Evolutionary conservation across 352 stramenopile species (phyloP), one percentile per base, ranked within the genome.

Genomic region (Phytophthora sp.): DNA sequence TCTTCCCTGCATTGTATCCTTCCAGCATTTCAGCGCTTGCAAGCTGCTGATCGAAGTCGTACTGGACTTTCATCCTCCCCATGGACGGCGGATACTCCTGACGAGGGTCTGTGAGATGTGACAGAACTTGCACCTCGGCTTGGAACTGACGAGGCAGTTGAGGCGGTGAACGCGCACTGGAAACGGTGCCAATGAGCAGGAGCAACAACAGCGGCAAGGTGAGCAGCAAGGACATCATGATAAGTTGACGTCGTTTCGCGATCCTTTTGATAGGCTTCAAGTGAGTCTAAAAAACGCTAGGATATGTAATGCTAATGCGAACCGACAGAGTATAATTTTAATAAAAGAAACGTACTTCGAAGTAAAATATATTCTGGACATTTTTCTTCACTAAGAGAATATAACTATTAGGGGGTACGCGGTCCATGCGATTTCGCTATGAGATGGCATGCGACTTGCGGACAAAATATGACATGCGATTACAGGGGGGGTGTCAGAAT

Each of bases 1-100:
- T 87, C 49, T 89, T 92, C 59, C 79, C 80, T 35, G 76, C 68
- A n/a, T 92, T 84, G 65, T 88, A 84, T 36, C 84, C 84, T 38
- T 66, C 57, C 42, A 88, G 42, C 59, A 90, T 81, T 35, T 88
- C 79, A 3, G 84, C 84, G n/a, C 71, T 73, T 15, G 82, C 84
- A 15, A 89, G 30, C 26, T 80, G 69, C 72, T 89, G 68, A 55
- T 79, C 76, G 26, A 73, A 89, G 57, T 92, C 84, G 59, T 90
- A 92, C 30, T 80, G 74, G 36, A 92, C 69, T 12, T 69, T 65
- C 67, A 92, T 84, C 53, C 75, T 57, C 42, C 78, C 76, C 36
- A 78, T 44, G 6, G 80, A 86, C 31, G 84, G 81, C 31, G 84
- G 84, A 59, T 92, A 90, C 26, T 58, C 60, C 51, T 85, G 73